A percentile compares a stretch with the other conserved stretches of the same genome.
phyloP scores from a whole-genome alignment of 805 yeast genomes.

The Zygotorulaspora sp. region DNA sequence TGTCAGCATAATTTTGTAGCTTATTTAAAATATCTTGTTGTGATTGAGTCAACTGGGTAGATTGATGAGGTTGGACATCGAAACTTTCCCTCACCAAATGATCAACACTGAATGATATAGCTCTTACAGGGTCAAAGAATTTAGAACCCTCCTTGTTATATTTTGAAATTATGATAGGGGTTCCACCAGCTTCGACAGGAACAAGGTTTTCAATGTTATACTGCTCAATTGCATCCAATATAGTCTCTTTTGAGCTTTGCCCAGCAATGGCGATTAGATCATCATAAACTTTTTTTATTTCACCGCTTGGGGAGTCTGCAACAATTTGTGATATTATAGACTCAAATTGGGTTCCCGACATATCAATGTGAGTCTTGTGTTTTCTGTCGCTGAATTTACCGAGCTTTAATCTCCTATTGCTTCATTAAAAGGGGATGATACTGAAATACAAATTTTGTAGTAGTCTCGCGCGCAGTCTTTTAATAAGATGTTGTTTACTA shows the following conservation, averaged over 20 bases:
- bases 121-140: slow-evolving; percentile 49
- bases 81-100: slow-evolving; percentile 45
- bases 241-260: slow-evolving; percentile 35
- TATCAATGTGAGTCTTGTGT: neutral
- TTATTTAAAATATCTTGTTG: slow-evolving; percentile 19
- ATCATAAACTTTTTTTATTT: slow-evolving; percentile 30
- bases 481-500: too few species aligned
- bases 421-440: neutral
- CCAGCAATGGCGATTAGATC: slow-evolving; percentile 45
- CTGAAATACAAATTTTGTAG: neutral
- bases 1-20: slow-evolving; percentile 47
- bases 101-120: slow-evolving; percentile 55
- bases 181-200: slow-evolving; percentile 34
- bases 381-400: neutral
- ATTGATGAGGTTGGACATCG: slow-evolving; percentile 46
- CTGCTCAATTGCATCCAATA: slow-evolving; percentile 36
- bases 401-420: neutral
- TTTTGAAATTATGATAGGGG: slow-evolving; percentile 43
- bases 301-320: slow-evolving; percentile 36
- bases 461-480: neutral
- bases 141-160: slow-evolving; percentile 49
- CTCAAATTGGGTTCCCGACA: slow-evolving; percentile 26
- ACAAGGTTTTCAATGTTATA: slow-evolving; percentile 41
- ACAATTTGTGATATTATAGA: slow-evolving; percentile 27
- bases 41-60: slow-evolving; percentile 17